phyloP scores from a whole-genome alignment of 257 asterid genomes.

The Asclepias syriaca region DNA sequence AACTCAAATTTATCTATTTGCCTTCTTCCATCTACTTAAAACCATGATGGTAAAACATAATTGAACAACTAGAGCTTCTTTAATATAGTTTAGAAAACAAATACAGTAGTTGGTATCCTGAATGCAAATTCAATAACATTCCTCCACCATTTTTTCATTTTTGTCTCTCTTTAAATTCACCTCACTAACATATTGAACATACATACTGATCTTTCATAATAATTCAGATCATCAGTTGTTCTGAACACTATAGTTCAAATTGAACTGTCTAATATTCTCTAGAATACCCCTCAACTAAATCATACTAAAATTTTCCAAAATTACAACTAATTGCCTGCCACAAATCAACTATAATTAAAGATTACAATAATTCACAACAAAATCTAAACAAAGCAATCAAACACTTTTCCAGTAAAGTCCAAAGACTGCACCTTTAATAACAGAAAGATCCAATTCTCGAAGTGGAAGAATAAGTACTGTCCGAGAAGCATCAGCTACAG shows the following conservation, averaged over 20 bases:
- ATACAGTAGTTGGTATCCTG: background rate
- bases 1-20: background rate
- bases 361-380: background rate
- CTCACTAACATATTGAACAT: background rate
- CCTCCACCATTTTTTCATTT: background rate
- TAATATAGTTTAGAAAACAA: background rate
- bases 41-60: background rate
- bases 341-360: background rate
- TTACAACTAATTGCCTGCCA: background rate
- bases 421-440: slow-evolving; percentile 49
- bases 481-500: slow-evolving; percentile 70
- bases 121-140: background rate
- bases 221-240: background rate
- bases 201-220: background rate
- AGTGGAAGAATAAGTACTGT: slow-evolving; percentile 85
- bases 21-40: background rate
- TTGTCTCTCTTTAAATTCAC: too few species aligned
- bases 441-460: slow-evolving; percentile 77
- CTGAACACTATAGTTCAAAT: background rate
- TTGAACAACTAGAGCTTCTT: background rate
- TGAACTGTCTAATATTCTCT: background rate
- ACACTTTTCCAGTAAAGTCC: background rate
- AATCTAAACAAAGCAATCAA: background rate
- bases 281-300: background rate
- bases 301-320: background rate